A percentile compares a stretch with the other conserved stretches of the same genome.
Conservation (phyloP, 148 eudicot genomes). For the Rhododendron griersonianum region DNA sequence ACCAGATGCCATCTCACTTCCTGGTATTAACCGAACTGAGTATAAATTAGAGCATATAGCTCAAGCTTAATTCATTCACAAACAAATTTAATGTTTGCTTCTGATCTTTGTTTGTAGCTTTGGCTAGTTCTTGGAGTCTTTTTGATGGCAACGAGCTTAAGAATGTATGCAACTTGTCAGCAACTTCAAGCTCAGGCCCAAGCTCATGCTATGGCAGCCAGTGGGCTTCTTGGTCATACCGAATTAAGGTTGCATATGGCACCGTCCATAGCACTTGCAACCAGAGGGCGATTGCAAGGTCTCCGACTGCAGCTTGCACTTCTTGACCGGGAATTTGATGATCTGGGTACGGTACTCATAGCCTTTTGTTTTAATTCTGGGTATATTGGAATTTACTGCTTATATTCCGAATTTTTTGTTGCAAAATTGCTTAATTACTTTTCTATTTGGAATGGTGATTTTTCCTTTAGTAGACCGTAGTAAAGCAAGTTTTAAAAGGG, state of each 20-base stretch:
- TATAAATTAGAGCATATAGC: neutral
- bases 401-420: neutral
- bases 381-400: neutral
- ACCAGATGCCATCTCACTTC: conserved; percentile 90
- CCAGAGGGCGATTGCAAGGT: conserved; percentile 86
- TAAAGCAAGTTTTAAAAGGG: neutral
- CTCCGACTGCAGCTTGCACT: conserved; percentile 97
- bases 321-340: conserved; percentile 93
- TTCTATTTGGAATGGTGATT: neutral
- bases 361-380: neutral
- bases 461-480: neutral
- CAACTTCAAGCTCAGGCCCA: conserved; percentile 99
- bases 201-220: conserved; percentile 95
- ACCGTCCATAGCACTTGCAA: conserved; percentile 81
- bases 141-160: conserved; percentile 82
- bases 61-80: neutral
- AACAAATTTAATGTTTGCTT: conserved; percentile 5
- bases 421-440: neutral
- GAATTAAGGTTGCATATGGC: conserved; percentile 90
- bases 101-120: conserved; percentile 40
- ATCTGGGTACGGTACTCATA: conserved; percentile 48
- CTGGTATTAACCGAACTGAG: conserved; percentile 45
- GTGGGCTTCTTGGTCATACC: conserved; percentile 89
- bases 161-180: conserved; percentile 98
- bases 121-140: conserved; percentile 95